A percentile compares a stretch with the other conserved stretches of the same genome.
These are phyloP conservation scores for Cyberlindnera mycetangii DNA, from an alignment of 805 yeast genomes.

Conservation along the genomic window DNA sequence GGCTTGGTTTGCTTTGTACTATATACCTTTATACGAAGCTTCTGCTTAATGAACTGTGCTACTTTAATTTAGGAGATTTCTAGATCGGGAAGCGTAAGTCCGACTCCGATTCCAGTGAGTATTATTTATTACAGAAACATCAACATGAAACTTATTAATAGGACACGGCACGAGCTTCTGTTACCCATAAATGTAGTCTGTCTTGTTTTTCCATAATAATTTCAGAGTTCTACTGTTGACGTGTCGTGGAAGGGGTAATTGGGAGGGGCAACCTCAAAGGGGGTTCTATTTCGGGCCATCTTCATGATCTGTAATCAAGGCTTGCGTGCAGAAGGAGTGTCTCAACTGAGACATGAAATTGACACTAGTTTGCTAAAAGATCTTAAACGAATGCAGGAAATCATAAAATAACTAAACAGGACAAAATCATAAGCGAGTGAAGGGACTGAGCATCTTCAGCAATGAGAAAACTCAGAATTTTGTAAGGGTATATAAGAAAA, in stretches of 20 bases:
- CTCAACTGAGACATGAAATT: too few species aligned
- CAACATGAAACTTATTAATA: not conserved
- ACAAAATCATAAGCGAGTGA: constrained; percentile 8
- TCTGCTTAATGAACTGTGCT: too few species aligned
- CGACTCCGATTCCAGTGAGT: not conserved
- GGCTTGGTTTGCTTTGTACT: not conserved
- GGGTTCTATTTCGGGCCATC: not conserved
- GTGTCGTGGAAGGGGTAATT: not conserved
- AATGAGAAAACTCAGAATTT: not conserved
- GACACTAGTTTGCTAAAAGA: too few species aligned
- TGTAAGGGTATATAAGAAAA: not conserved
- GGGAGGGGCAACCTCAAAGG: too few species aligned
- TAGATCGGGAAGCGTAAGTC: too few species aligned
- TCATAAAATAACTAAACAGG: constrained; percentile 5
- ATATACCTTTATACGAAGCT: too few species aligned
- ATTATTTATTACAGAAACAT: not conserved
- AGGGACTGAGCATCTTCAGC: not conserved
- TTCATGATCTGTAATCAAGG: not conserved
- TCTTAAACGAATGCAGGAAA: not conserved
- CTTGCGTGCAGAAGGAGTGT: not conserved
- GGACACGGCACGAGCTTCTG: too few species aligned
- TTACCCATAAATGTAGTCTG: too few species aligned
- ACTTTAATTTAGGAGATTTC: too few species aligned
- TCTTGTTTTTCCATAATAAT: too few species aligned
- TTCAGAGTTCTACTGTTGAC: too few species aligned